phyloP scores from a whole-genome alignment of 805 yeast species.

The Metschnikowia cubensis region DNA sequence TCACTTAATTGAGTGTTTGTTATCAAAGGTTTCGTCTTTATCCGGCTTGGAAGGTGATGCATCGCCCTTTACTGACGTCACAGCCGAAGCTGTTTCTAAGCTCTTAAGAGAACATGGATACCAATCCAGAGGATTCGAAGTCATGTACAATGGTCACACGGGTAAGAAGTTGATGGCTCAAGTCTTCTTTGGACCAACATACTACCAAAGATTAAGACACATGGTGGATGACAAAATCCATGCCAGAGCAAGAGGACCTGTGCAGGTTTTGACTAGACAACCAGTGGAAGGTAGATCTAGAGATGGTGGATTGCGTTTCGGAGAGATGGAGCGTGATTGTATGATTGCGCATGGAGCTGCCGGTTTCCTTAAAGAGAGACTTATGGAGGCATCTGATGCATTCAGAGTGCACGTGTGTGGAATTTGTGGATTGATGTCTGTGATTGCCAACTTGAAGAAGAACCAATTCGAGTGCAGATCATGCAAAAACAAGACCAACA shows the following conservation, averaged over 20 bases:
- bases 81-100: conserved; percentile 94
- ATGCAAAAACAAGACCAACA: conserved; percentile 97
- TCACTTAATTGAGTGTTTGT: conserved; percentile 95
- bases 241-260: conserved; percentile 99
- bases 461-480: conserved; percentile 98
- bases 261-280: conserved; percentile 94
- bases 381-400: conserved; percentile 99
- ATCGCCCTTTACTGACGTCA: conserved; percentile 96
- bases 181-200: conserved; percentile 98
- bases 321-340: conserved; percentile 99
- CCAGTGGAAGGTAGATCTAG: conserved; percentile 99
- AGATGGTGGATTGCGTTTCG: conserved; percentile 98
- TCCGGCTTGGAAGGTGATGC: conserved; percentile 99
- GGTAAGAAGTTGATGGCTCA: conserved; percentile 98
- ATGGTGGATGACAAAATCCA: conserved; percentile 99
- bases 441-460: conserved; percentile 94
- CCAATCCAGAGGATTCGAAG: conserved; percentile 97
- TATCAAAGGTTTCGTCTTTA: conserved; percentile 90
- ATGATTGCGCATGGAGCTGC: conserved; percentile 99
- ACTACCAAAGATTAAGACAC: conserved; percentile 96
- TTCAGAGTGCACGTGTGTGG: conserved; percentile 98
- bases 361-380: conserved; percentile 92
- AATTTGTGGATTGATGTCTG: conserved; percentile 96
- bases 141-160: conserved; percentile 98
- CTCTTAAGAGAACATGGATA: conserved; percentile 92